A percentile compares a stretch with the other conserved stretches of the same genome.
phyloP scores from a whole-genome alignment of 2,329 filamentous ascomycete species.

The Aschersonia sp. region DNA sequence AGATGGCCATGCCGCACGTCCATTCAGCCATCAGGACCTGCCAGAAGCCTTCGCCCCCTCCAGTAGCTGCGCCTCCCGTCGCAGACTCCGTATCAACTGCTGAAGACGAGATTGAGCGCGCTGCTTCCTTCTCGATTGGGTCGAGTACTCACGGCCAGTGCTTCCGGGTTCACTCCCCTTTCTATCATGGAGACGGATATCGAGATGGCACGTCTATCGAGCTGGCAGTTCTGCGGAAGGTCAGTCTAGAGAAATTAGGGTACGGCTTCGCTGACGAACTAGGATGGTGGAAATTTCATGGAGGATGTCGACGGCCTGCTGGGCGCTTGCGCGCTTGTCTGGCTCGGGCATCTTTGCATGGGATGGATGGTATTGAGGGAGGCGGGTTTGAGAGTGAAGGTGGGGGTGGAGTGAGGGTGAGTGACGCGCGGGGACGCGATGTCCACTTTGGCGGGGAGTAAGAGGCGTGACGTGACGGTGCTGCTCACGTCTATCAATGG shows the following conservation, averaged over 20 bases:
- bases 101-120: conserved; percentile 11
- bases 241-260: conserved; percentile 1
- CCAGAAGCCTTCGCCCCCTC: conserved; percentile 16
- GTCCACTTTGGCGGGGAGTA: no score
- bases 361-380: neutral
- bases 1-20: neutral
- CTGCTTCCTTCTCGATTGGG: no score
- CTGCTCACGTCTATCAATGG: no score
- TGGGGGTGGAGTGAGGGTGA: conserved; percentile 1
- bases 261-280: conserved; percentile 33
- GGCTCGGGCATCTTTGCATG: conserved; percentile 28
- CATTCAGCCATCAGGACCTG: neutral
- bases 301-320: conserved; percentile 71
- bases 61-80: conserved; percentile 38
- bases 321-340: conserved; percentile 61
- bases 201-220: conserved; percentile 80
- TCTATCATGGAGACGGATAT: conserved; percentile 96
- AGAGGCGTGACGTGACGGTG: no score
- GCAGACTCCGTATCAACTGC: conserved; percentile 46
- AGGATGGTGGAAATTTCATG: conserved; percentile 81
- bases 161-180: conserved; percentile 92
- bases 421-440: neutral
- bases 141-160: conserved; percentile 58
- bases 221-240: conserved; percentile 64
- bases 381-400: neutral